These are phyloP conservation scores for Lachnellula hyalina DNA, from an alignment of 2,329 filamentous ascomycete genomes.

Conservation along the genomic window DNA sequence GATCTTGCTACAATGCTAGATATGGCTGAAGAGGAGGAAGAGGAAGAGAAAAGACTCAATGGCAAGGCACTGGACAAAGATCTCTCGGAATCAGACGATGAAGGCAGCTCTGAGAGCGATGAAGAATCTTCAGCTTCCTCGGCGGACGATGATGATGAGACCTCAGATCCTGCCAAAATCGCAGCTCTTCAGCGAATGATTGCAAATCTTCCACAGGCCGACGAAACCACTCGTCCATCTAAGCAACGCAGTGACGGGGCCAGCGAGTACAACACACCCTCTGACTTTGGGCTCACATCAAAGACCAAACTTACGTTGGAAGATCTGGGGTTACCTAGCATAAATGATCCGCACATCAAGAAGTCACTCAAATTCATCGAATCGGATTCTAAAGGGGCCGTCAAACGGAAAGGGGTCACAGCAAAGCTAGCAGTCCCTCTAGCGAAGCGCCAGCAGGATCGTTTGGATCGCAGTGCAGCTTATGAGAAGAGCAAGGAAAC, in stretches of 20 bases:
- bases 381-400: conserved; percentile 51
- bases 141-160: conserved; percentile 39
- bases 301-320: conserved; percentile 53
- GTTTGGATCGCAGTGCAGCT: conserved; percentile 73
- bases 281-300: conserved; percentile 51
- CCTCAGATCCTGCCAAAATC: conserved; percentile 44
- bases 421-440: conserved; percentile 78
- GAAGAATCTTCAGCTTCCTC: conserved; percentile 48
- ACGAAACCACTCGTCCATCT: conserved; percentile 17
- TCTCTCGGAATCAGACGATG: conserved; percentile 38
- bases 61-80: conserved; percentile 36
- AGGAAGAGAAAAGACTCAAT: conserved; percentile 45
- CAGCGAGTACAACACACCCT: conserved; percentile 58
- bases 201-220: conserved; percentile 50
- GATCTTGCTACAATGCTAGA: conserved; percentile 32
- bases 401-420: conserved; percentile 48
- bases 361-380: conserved; percentile 72
- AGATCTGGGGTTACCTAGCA: conserved; percentile 65
- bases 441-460: conserved; percentile 79
- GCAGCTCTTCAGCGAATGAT: conserved; percentile 65
- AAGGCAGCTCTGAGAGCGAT: conserved; percentile 45
- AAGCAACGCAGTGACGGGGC: conserved; percentile 38
- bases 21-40: conserved; percentile 53
- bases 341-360: conserved; percentile 70
- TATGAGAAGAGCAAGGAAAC: conserved; percentile 91